Conservation (phyloP, 2,329 filamentous ascomycete species). For the Fusarium nematophilum region DNA sequence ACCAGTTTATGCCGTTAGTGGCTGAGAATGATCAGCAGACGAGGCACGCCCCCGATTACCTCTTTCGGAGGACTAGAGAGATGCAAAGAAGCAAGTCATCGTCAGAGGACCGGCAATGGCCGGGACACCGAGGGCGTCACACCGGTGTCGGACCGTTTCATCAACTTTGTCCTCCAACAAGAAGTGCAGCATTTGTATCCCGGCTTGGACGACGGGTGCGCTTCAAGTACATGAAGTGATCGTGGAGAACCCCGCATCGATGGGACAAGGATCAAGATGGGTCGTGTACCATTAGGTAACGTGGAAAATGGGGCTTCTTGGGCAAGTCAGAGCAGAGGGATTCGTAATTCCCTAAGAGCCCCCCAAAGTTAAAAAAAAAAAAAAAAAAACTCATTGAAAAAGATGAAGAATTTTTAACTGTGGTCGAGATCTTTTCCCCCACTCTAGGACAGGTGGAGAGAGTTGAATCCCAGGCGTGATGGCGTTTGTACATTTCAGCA, state of each 20-base stretch:
- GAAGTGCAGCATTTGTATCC: no score
- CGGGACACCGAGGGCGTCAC: background rate
- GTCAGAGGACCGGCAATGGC: slow-evolving; percentile 1
- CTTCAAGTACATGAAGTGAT: slow-evolving; percentile 4
- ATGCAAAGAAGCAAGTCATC: background rate
- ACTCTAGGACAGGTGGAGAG: no score
- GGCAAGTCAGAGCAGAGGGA: slow-evolving; percentile 17
- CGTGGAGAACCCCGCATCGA: slow-evolving; percentile 34
- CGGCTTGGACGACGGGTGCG: no score
- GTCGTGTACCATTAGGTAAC: slow-evolving; percentile 1
- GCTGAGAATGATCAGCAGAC: slow-evolving; percentile 8
- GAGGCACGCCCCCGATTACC: slow-evolving; percentile 34
- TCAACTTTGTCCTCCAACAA: no score
- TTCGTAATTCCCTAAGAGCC: slow-evolving; percentile 33
- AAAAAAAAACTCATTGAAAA: no score
- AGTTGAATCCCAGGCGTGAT: no score
- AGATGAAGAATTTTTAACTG: no score
- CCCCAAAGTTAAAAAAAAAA: no score
- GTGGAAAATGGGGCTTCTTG: background rate
- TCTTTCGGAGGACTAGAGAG: slow-evolving; percentile 15
- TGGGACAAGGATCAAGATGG: slow-evolving; percentile 3
- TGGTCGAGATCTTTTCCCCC: no score
- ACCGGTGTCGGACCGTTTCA: slow-evolving; percentile 5
- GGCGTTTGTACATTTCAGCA: no score
- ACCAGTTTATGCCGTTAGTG: background rate